Base-by-base conservation (phyloP, 1,139 yeast genomes). In the Petasospora fabianii region DNA sequence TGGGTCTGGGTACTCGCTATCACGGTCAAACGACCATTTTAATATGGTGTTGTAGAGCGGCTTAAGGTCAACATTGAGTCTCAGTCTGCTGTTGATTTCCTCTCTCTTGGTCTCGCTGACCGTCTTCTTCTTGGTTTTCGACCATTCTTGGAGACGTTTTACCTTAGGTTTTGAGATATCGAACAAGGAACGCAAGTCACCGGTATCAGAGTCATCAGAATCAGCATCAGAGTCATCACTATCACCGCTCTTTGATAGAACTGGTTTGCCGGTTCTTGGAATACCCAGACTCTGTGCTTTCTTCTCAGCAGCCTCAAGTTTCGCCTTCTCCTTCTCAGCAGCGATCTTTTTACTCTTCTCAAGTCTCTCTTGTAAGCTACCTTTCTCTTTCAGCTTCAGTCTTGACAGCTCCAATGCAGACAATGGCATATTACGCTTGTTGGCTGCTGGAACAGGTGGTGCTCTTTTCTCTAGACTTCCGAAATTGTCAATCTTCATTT, bases 1-100 rank as follows among this genome's bases (percentile, higher is more conserved):
- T 28, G 69, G 75, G 10, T 69, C 71, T 0, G 96, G 97, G 51
- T 65, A 78, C 8, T 75, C 82, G 34, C 69, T 66, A 2, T 62
- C 62, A 17, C 75, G 66, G 39, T 71, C 77, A 54, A 77, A 90
- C 42, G 85, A 77, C 98, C 98, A 94, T 36, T 72, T 68, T 42
- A 94, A 66, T 10, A 94, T 70, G 8, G 71, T 71, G 22, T 70
- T 67, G 58, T 92, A 88, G 11, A 94, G 67, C 2, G 95, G 90
- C 46, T 77, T 80, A 56, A 87, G 61, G 53, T 82, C 86, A 16
- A 90, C 88, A 55, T 83, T 81, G 41, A 92, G 67, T 49, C 97
- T 73, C 49, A 75, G 68, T 48, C 95, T 75, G 92, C 87, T 85
- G 43, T 81, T 68, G 48, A 83, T 84, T 56, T 84, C 92, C 30